Percentiles rank a stretch among this genome's conserved stretches.
phyloP scores from a whole-genome alignment of 805 yeast genomes.

The Lipomyces sp. region DNA sequence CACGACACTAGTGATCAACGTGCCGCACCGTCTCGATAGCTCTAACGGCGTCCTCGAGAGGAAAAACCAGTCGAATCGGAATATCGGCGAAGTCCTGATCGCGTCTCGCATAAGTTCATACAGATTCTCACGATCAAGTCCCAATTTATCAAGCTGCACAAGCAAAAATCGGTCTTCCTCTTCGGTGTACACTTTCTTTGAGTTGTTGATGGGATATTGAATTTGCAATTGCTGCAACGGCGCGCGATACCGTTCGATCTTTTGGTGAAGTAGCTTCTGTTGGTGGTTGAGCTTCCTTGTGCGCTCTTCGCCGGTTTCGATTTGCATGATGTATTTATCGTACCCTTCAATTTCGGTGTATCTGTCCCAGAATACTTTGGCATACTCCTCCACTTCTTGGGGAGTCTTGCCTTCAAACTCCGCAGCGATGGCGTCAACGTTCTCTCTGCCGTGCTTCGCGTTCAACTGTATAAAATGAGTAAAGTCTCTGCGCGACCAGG shows the following conservation, averaged over 20 bases:
- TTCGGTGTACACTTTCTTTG: constrained; percentile 70
- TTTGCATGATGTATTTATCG: constrained; percentile 74
- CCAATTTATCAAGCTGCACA: constrained; percentile 73
- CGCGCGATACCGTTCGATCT: constrained; percentile 62
- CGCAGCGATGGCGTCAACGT: constrained; percentile 62
- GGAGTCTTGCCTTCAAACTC: constrained; percentile 79
- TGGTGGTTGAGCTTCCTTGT: constrained; percentile 62
- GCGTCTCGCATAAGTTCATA: constrained; percentile 76
- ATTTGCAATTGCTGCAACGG: constrained; percentile 79
- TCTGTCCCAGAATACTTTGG: constrained; percentile 76
- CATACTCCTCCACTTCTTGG: constrained; percentile 77
- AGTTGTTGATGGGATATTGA: constrained; percentile 67
- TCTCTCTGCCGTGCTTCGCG: constrained; percentile 78
- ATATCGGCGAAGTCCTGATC: constrained; percentile 68
- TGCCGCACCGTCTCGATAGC: constrained; percentile 74
- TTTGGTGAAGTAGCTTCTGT: constrained; percentile 73
- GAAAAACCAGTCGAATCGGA: constrained; percentile 84
- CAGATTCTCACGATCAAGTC: constrained; percentile 73
- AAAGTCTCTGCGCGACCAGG: constrained; percentile 88
- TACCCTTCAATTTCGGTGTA: constrained; percentile 80
- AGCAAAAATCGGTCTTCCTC: constrained; percentile 89
- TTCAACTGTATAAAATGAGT: constrained; percentile 69
- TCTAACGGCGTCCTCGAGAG: constrained; percentile 76
- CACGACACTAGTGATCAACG: constrained; percentile 69
- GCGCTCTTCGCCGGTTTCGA: constrained; percentile 87